Evolutionary conservation across 805 yeast genomes (phyloP).

Genomic region (Debaryomyces prosopidis): DNA sequence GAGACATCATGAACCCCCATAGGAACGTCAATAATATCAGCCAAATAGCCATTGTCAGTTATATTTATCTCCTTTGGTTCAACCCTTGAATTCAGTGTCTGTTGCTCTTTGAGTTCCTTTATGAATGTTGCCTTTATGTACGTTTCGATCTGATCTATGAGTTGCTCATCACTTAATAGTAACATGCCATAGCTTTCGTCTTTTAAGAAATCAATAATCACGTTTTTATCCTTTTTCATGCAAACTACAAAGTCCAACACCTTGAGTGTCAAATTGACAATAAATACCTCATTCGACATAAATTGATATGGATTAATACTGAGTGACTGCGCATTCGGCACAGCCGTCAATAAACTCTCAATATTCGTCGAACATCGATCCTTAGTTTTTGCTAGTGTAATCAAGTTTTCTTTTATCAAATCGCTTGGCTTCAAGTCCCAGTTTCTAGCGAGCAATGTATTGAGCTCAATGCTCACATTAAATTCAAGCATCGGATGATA

Average conservation of each 20-base stretch:
- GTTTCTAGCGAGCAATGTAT: slow-evolving; percentile 33
- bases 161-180: slow-evolving; percentile 24
- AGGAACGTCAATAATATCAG: not conserved
- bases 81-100: not conserved
- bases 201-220: slow-evolving; percentile 25
- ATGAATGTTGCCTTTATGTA: slow-evolving; percentile 24
- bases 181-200: slow-evolving; percentile 32
- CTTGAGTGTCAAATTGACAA: slow-evolving; percentile 28
- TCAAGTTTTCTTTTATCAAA: slow-evolving; percentile 32
- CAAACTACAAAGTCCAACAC: slow-evolving; percentile 18
- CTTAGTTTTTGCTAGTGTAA: slow-evolving; percentile 28
- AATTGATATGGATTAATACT: slow-evolving; percentile 3
- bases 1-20: not conserved
- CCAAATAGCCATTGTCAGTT: not conserved
- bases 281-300: slow-evolving; percentile 28
- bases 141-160: slow-evolving; percentile 23
- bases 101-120: slow-evolving; percentile 3
- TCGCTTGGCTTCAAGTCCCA: slow-evolving; percentile 28
- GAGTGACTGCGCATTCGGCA: not conserved
- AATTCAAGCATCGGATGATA: slow-evolving; percentile 9
- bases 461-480: slow-evolving; percentile 34
- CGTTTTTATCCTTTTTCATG: slow-evolving; percentile 14
- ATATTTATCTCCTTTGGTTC: not conserved
- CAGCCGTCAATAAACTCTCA: not conserved
- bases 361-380: not conserved